Evolutionary conservation across 768 basidiomycete species (phyloP).

Genomic region (Pisolithus marmoratus): DNA sequence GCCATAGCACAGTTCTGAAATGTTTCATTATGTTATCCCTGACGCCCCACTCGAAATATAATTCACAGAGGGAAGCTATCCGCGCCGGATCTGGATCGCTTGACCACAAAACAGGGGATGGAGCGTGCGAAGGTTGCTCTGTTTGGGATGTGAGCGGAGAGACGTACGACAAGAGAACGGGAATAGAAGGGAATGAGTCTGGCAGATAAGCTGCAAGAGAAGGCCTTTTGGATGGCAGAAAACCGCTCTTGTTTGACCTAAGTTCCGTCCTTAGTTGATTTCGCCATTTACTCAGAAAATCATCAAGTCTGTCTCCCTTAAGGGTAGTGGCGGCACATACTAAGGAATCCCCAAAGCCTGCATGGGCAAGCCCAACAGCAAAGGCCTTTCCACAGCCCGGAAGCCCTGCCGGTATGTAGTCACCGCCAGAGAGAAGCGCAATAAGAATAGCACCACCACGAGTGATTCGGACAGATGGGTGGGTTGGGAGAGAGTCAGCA

Average conservation of each 20-base stretch:
- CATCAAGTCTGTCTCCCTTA: constrained; percentile 37
- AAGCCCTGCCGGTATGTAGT: constrained; percentile 75
- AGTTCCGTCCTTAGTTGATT: constrained; percentile 57
- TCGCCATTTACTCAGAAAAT: constrained; percentile 62
- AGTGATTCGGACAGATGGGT: constrained; percentile 47
- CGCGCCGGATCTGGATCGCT: constrained; percentile 63
- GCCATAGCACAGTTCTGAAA: constrained; percentile 81
- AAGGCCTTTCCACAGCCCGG: constrained; percentile 63
- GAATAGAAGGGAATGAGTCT: constrained; percentile 63
- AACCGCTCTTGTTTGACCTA: constrained; percentile 58
- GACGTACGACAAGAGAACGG: constrained; percentile 72
- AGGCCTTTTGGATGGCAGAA: constrained; percentile 58
- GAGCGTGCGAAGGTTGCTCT: constrained; percentile 21
- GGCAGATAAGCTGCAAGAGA: constrained; percentile 61
- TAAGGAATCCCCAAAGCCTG: constrained; percentile 73
- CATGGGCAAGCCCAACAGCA: constrained; percentile 72
- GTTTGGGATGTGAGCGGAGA: constrained; percentile 71
- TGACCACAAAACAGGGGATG: constrained; percentile 37
- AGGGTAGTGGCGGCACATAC: constrained; percentile 52
- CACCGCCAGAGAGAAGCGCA: constrained; percentile 83
- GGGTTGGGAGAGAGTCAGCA: constrained; percentile 33
- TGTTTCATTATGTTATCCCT: constrained; percentile 77
- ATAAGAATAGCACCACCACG: constrained; percentile 72
- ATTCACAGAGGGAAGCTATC: constrained; percentile 76
- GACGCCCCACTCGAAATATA: constrained; percentile 91